Percentiles rank a stretch among this genome's conserved stretches.
Evolutionary conservation across 768 basidiomycete species (phyloP).

Genomic region (Boletus subparvulus): DNA sequence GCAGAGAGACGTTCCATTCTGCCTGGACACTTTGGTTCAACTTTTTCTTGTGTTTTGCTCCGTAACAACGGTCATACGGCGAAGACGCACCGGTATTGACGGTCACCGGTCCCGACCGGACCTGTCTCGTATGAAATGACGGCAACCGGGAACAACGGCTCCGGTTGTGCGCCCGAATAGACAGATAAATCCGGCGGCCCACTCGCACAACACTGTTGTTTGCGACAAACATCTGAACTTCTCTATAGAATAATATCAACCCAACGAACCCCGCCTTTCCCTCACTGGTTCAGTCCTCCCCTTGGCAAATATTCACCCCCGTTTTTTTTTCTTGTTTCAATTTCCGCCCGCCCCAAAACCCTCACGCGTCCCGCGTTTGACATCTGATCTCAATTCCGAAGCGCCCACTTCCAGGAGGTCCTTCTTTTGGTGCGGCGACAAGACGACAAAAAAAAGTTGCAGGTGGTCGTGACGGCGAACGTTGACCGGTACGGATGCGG

Average conservation of each 20-base stretch:
- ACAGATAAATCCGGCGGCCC: background rate
- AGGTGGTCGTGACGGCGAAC: background rate
- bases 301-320: background rate
- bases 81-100: background rate
- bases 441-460: background rate
- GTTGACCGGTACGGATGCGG: background rate
- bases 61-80: background rate
- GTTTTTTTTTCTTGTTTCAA: background rate
- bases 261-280: background rate
- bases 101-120: conserved; percentile 8
- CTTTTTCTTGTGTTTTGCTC: background rate
- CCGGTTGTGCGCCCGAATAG: background rate
- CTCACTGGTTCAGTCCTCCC: background rate
- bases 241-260: background rate
- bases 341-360: background rate
- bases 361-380: too few species aligned
- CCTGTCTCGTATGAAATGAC: conserved; percentile 11
- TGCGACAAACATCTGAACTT: background rate
- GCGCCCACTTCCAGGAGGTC: background rate
- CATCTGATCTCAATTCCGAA: background rate
- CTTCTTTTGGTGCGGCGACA: background rate
- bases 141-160: conserved; percentile 6
- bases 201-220: background rate
- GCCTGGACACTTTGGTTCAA: background rate
- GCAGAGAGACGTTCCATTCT: conserved; percentile 4